Percentiles rank a stretch among this genome's conserved stretches.
Conservation (phyloP, 495 filamentous ascomycete species). For the Xylaria castorea region DNA sequence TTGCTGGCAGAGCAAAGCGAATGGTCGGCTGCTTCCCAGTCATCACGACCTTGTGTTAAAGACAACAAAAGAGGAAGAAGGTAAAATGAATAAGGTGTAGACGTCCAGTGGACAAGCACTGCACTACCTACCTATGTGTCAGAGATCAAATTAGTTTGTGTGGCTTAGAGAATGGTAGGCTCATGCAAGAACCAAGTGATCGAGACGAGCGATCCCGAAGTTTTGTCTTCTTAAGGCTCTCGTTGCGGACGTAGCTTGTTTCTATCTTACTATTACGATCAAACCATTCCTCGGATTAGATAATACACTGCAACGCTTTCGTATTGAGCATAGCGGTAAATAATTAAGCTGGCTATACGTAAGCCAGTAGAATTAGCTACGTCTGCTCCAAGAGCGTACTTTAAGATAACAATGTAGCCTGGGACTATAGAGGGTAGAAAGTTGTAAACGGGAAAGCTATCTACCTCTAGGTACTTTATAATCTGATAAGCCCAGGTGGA, state of each 20-base stretch:
- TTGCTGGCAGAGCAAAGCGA: background rate
- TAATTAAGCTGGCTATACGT: background rate
- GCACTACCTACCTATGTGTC: background rate
- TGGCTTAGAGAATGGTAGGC: background rate
- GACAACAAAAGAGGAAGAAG: background rate
- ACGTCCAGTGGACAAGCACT: background rate
- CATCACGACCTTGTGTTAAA: background rate
- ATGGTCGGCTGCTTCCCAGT: background rate
- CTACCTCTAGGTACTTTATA: too few relatives aligned
- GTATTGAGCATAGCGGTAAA: background rate
- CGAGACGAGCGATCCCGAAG: background rate
- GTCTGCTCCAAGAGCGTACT: background rate
- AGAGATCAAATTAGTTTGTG: background rate
- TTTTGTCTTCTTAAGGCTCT: too few relatives aligned
- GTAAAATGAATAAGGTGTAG: background rate
- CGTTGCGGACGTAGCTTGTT: too few relatives aligned
- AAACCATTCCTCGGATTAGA: background rate
- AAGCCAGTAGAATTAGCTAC: background rate
- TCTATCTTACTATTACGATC: background rate
- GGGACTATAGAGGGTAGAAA: too few relatives aligned
- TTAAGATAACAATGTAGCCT: background rate
- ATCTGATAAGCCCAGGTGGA: background rate
- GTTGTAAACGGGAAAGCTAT: too few relatives aligned
- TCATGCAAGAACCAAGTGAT: background rate
- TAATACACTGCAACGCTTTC: background rate